Base-by-base conservation (phyloP, 148 eudicot genomes). In the Fagopyrum tataricum region DNA sequence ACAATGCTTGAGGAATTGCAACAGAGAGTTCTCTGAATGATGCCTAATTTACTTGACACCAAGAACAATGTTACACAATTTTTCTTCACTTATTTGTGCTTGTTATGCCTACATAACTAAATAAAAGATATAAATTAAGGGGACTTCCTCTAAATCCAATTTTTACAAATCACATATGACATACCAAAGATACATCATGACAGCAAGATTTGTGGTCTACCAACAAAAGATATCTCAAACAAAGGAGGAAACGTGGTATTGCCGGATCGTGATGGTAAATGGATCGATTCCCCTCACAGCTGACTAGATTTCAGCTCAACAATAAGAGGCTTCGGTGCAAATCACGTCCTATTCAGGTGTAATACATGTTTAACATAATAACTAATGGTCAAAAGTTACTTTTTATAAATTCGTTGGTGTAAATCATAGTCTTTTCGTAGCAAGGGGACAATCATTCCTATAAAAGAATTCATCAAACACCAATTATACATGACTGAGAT, bases 381-480 rank as follows among this genome's bases (percentile, higher is more conserved):
- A 8, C 37, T 31, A 31, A 31, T 31, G 37, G 37, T 46, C 49
- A 46, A 46, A 46, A 46, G 49, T 10, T 46, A 46, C 0, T 46
- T 46, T 46, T 31, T 31, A 31, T 31, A 31, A 31, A 31, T 2
- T 31, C 37, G 37, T 31, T 31, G 37, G 37, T 31, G 37, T 31
- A 31, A 31, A 31, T 31, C 37, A 31, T 31, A 31, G 37, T 31
- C 49, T 46, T 13, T 52, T 52, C 4, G 56, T 17, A 52, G 56
- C 8, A 4, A n/a, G n/a, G n/a, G n/a, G n/a, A n/a, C n/a, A n/a
- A n/a, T n/a, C n/a, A n/a, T n/a, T n/a, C n/a, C n/a, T n/a, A n/a
- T n/a, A n/a, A n/a, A n/a, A n/a, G n/a, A n/a, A n/a, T 52, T 52
- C 56, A 52, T 49, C 7, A 52, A 52, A 52, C 56, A 52, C 56